A percentile compares a stretch with the other conserved stretches of the same genome.
phyloP scores from a whole-genome alignment of 202 grass and related monocot genomes.

The Bolboschoenoplectus hybrid region DNA sequence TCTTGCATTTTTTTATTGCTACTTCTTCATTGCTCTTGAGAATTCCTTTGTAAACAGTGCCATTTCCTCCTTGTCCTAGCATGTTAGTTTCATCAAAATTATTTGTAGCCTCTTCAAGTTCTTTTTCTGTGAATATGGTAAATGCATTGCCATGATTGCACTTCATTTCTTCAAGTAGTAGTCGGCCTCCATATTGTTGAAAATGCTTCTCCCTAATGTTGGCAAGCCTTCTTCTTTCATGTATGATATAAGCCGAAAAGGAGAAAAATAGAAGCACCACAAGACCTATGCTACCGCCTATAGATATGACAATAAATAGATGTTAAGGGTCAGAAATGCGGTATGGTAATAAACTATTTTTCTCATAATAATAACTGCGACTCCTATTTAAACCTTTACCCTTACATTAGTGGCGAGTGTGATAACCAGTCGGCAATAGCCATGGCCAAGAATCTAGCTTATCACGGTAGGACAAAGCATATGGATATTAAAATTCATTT shows the following conservation, averaged over 20 bases:
- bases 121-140: constrained; percentile 53
- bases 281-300: constrained; percentile 44
- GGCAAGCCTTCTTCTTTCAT: constrained; percentile 45
- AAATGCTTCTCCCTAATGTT: constrained; percentile 47
- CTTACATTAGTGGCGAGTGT: too few species aligned
- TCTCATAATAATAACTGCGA: too few species aligned
- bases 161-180: constrained; percentile 62
- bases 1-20: constrained; percentile 56
- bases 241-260: constrained; percentile 40
- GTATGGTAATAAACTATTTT: too few species aligned
- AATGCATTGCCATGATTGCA: constrained; percentile 47
- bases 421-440: too few species aligned
- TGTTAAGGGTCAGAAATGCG: too few species aligned
- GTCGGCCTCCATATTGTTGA: constrained; percentile 47
- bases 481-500: too few species aligned
- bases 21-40: constrained; percentile 44
- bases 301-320: not conserved
- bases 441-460: too few species aligned
- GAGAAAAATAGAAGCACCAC: constrained; percentile 38
- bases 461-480: too few species aligned
- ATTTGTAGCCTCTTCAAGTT: constrained; percentile 54
- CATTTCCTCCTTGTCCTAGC: constrained; percentile 52
- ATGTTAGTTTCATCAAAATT: constrained; percentile 51
- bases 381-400: too few species aligned
- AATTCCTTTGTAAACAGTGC: constrained; percentile 59